A percentile compares a stretch with the other conserved stretches of the same genome.
Evolutionary conservation across 106 monocot genomes (phyloP).

Genomic region (Ottelia alismoides): DNA sequence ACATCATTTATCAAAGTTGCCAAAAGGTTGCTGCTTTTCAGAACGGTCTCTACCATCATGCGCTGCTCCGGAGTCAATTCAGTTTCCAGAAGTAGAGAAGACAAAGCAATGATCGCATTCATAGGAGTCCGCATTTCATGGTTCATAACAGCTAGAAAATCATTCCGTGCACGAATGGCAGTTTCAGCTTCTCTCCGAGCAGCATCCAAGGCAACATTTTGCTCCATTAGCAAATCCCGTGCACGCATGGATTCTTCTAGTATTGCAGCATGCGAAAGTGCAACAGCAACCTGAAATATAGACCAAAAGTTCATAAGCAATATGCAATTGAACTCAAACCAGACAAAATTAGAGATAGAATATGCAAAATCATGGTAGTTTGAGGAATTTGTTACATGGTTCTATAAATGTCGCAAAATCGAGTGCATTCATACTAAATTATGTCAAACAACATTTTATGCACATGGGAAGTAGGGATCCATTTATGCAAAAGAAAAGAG

Average conservation of each 20-base stretch:
- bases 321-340: too few relatives aligned
- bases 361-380: too few relatives aligned
- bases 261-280: conserved; percentile 97
- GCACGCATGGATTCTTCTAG: conserved; percentile 95
- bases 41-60: conserved; percentile 78
- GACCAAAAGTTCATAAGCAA: too few relatives aligned
- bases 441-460: too few relatives aligned
- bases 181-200: conserved; percentile 86
- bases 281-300: conserved; percentile 91
- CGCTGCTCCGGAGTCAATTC: conserved; percentile 78
- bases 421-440: too few relatives aligned
- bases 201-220: conserved; percentile 84
- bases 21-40: conserved; percentile 80
- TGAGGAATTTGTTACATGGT: too few relatives aligned
- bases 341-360: too few relatives aligned
- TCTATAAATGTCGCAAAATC: too few relatives aligned
- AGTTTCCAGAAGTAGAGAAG: conserved; percentile 74
- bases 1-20: conserved; percentile 87
- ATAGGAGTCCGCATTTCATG: conserved; percentile 92
- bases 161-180: conserved; percentile 87
- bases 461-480: too few relatives aligned
- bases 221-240: conserved; percentile 86
- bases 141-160: conserved; percentile 96
- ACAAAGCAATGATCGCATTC: conserved; percentile 69
- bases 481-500: too few relatives aligned